Base-by-base conservation (phyloP, 2,329 filamentous ascomycete species). In the Fusarium metavorans region DNA sequence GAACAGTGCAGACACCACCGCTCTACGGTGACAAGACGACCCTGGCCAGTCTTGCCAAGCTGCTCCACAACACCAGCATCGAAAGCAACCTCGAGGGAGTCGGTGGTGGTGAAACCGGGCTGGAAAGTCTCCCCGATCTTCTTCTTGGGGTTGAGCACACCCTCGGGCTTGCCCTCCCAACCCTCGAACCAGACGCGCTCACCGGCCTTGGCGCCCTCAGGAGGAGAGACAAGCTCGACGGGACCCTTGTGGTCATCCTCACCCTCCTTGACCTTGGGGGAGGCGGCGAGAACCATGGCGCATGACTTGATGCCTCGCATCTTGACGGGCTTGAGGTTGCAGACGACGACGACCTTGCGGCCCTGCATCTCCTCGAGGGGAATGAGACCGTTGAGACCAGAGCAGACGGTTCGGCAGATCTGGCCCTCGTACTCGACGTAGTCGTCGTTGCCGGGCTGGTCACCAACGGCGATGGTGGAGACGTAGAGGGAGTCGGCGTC, bases 81-180 rank as follows among this genome's bases (percentile, higher is more conserved):
- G 81, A 98, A 99, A 0, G 89, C 95, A 39, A 98, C 96, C 84
- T 95, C 93, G 61, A 96, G 87, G 56, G 84, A 85, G 9, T 93
- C 92, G 2, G 93, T 97, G 9, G 96, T 99, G 34, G 94, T 97
- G 86, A 98, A 98, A 0, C 96, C 97, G 1, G 95, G 95, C 88
- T 98, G 96, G 85, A 98, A 94, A 11, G 90, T 94, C 88, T 99
- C 97, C 95, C 96, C 98, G 71, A 98, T 88, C 92, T 98, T 98
- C 92, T 98, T 99, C 92, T 99, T 99, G 68, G 97, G 97, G 89
- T 98, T 99, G 67, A 99, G 89, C 61, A 96, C 91, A 72, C 92
- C 93, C 89, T 99, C 97, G 0, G 97, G 95, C 87, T 97, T 94
- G 69, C 95, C 95, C 83, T 94, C 89, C 92, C 94, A 99, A 57